A percentile compares a stretch with the other conserved stretches of the same genome.
Conservation (phyloP, 2,329 filamentous ascomycete genomes). For the Pyricularia sp. region DNA sequence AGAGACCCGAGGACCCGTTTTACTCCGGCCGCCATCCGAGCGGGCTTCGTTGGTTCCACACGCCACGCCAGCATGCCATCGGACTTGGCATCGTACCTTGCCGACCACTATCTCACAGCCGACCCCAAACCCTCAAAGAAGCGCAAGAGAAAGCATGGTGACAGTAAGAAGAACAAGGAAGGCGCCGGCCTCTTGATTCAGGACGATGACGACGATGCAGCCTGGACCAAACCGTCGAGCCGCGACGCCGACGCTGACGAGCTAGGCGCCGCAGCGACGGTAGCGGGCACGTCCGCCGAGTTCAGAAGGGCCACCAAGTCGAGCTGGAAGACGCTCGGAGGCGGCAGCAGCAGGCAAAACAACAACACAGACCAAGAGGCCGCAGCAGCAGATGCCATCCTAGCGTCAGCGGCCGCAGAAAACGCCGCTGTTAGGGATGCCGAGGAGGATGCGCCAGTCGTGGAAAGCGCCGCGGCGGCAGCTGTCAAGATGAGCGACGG, state of each 20-base stretch:
- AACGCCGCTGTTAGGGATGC: constrained; percentile 38
- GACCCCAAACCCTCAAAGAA: constrained; percentile 52
- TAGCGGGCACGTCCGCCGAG: constrained; percentile 44
- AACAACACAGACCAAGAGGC: constrained; percentile 25
- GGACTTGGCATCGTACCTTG: constrained; percentile 74
- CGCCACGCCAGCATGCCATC: constrained; percentile 39
- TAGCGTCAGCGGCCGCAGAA: constrained; percentile 63
- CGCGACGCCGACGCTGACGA: constrained; percentile 43
- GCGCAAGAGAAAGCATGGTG: constrained; percentile 49
- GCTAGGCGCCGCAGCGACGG: constrained; percentile 30
- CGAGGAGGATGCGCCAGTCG: constrained; percentile 38
- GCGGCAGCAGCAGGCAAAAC: constrained; percentile 22
- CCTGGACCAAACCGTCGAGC: constrained; percentile 34
- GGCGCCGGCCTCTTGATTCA: constrained; percentile 47
- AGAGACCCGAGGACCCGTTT: not conserved
- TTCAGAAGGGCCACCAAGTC: constrained; percentile 72
- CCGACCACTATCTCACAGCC: constrained; percentile 78
- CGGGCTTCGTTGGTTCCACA: not conserved
- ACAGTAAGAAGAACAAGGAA: constrained; percentile 11
- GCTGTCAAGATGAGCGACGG: constrained; percentile 74
- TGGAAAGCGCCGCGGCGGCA: constrained; percentile 29
- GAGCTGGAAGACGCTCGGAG: constrained; percentile 65
- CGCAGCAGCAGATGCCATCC: constrained; percentile 68
- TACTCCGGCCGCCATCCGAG: not conserved
- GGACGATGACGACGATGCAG: constrained; percentile 48